Evolutionary conservation across 768 basidiomycete species (phyloP).

Genomic region (Tephrocybe rancida): DNA sequence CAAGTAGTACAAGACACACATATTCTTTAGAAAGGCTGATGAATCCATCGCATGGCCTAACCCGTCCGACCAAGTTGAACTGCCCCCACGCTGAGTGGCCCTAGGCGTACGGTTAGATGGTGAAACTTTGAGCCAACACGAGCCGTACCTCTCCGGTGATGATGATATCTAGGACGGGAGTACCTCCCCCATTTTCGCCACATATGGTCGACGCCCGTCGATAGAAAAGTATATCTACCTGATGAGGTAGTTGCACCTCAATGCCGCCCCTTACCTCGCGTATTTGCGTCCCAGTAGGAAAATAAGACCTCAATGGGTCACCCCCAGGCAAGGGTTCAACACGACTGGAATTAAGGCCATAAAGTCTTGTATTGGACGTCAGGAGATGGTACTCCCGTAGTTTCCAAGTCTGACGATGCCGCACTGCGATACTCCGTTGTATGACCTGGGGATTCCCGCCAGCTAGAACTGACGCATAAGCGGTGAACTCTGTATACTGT

Average conservation of each 20-base stretch:
- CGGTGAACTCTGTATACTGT: slow-evolving; percentile 83
- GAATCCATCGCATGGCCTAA: slow-evolving; percentile 82
- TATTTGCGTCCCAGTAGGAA: slow-evolving; percentile 56
- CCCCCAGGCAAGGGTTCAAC: slow-evolving; percentile 52
- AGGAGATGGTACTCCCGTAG: slow-evolving; percentile 74
- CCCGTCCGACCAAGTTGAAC: slow-evolving; percentile 76
- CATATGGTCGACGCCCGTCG: slow-evolving; percentile 22
- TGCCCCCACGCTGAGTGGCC: slow-evolving; percentile 94
- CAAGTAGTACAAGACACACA: slow-evolving; percentile 39
- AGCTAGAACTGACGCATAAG: slow-evolving; percentile 76
- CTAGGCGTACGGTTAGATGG: slow-evolving; percentile 34
- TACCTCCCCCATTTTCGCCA: slow-evolving; percentile 19
- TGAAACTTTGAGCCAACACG: background rate
- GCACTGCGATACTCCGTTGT: slow-evolving; percentile 75
- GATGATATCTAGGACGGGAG: slow-evolving; percentile 58
- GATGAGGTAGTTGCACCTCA: slow-evolving; percentile 46
- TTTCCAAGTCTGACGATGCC: slow-evolving; percentile 91
- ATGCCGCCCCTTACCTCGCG: slow-evolving; percentile 51
- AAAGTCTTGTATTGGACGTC: slow-evolving; percentile 25
- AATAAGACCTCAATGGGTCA: slow-evolving; percentile 62
- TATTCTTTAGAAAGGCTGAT: slow-evolving; percentile 86
- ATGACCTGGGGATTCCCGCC: slow-evolving; percentile 67
- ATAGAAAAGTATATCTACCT: slow-evolving; percentile 31
- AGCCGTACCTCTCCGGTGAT: slow-evolving; percentile 69
- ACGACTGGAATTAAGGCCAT: slow-evolving; percentile 30